phyloP scores from a whole-genome alignment of 148 eudicot species.

The Bassia scoparia region DNA sequence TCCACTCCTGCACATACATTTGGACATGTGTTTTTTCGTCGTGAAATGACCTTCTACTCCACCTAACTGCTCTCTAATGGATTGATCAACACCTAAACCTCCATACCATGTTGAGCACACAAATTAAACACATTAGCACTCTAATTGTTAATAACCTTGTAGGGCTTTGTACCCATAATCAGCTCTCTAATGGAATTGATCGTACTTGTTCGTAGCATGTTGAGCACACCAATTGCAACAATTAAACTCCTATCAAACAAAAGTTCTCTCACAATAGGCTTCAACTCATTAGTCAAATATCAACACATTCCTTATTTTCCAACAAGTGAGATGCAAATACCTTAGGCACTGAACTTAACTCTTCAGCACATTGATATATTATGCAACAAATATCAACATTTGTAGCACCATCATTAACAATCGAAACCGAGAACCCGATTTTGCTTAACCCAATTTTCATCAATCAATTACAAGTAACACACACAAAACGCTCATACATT shows the following conservation, averaged over 20 bases:
- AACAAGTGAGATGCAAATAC: background rate
- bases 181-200: background rate
- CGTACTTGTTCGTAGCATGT: background rate
- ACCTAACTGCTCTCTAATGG: background rate
- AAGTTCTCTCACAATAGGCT: background rate
- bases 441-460: background rate
- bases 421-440: constrained; percentile 12
- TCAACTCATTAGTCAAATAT: background rate
- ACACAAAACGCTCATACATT: background rate
- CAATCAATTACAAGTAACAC: constrained; percentile 21
- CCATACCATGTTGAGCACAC: constrained; percentile 14
- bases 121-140: constrained; percentile 4
- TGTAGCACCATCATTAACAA: background rate
- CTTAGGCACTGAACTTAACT: background rate
- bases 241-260: background rate
- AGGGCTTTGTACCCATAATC: too few species aligned
- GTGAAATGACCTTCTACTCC: background rate
- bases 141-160: too few species aligned
- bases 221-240: constrained; percentile 15
- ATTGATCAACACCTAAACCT: too few species aligned
- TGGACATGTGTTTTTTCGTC: background rate
- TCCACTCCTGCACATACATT: background rate
- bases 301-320: background rate
- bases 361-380: background rate
- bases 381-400: background rate